Evolutionary conservation across 805 yeast species (phyloP), one percentile per base, ranked within the genome.

Genomic region (Barnettozyma pratensis): DNA sequence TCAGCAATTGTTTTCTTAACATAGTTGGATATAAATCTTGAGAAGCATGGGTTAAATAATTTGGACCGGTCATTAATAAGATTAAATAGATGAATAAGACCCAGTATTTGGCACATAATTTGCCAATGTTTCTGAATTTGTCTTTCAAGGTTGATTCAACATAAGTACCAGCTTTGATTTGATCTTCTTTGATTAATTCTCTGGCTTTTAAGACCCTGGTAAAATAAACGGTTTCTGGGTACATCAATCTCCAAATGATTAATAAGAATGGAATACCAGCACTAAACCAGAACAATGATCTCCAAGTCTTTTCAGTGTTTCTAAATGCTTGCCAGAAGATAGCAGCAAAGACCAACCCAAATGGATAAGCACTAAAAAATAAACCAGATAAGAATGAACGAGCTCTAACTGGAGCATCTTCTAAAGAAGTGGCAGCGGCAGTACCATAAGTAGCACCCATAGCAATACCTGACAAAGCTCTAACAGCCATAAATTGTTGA

Each of bases 1-100:
- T 72, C n/a, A 60, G 67, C 30, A 79, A 67, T 61, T 84, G 88
- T 32, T 70, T 71, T 39, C 74, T 70, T 44, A 85, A 65, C 69
- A 80, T 69, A 2, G 89, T 81, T 40, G 88, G 87, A 61, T 74
- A 81, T 64, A 85, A 70, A 65, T 85, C 92, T 64, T 85, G 90
- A 7, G 88, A 77, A 1, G 88, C 87, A 56, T 85, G 92, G 4
- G 87, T 76, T 70, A 77, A 72, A 66, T 81, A 85, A 66, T 84
- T 84, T 67, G 82, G 77, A 26, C 85, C 88, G 12, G 86, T 74
- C 80, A 83, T 78, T 60, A 83, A 64, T 11, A 85, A 54, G 35
- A 85, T 76, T 56, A 77, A 66, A 61, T 82, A 85, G 45, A 75
- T 60, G 54, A 80, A 69, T 52, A 79, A 66, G 44, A 83, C 71